Conservation (phyloP, 2,329 filamentous ascomycete species). For the Epichloe bromicola region DNA sequence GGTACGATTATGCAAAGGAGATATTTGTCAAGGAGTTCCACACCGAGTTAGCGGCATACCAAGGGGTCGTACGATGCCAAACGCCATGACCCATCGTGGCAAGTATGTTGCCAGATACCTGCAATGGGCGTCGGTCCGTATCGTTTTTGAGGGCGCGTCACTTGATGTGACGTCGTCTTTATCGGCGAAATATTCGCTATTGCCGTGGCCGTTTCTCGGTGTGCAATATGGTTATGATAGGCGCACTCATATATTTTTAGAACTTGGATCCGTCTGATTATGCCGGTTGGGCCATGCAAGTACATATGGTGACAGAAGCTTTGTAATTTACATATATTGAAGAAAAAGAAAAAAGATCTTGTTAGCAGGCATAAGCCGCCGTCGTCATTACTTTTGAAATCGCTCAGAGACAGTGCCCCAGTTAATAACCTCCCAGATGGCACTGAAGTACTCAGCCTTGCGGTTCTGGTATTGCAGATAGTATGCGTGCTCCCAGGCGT, state of each 20-base stretch:
- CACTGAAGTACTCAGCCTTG: slow-evolving; percentile 90
- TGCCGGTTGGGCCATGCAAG: no score
- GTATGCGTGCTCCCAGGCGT: slow-evolving; percentile 95
- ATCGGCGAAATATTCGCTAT: no score
- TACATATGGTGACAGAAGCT: neutral
- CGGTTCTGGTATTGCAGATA: slow-evolving; percentile 95
- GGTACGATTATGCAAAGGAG: slow-evolving; percentile 18
- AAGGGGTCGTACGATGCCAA: slow-evolving; percentile 18
- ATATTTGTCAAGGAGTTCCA: slow-evolving; percentile 15
- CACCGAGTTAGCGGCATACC: slow-evolving; percentile 17
- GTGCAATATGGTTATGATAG: no score
- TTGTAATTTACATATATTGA: slow-evolving; percentile 2
- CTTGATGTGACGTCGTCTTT: no score
- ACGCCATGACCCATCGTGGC: slow-evolving; percentile 2
- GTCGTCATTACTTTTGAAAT: slow-evolving; percentile 38
- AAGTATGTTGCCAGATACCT: no score
- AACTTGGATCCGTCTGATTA: no score
- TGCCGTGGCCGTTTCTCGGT: no score
- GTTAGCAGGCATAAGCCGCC: neutral
- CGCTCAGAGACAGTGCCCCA: slow-evolving; percentile 82
- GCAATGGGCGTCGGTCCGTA: no score
- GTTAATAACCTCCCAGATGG: slow-evolving; percentile 91
- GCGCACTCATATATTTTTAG: no score
- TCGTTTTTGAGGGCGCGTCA: no score
- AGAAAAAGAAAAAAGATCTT: neutral